Base-by-base conservation (phyloP, 2,329 filamentous ascomycete genomes). In the Macrophomina pseudophaseolina region DNA sequence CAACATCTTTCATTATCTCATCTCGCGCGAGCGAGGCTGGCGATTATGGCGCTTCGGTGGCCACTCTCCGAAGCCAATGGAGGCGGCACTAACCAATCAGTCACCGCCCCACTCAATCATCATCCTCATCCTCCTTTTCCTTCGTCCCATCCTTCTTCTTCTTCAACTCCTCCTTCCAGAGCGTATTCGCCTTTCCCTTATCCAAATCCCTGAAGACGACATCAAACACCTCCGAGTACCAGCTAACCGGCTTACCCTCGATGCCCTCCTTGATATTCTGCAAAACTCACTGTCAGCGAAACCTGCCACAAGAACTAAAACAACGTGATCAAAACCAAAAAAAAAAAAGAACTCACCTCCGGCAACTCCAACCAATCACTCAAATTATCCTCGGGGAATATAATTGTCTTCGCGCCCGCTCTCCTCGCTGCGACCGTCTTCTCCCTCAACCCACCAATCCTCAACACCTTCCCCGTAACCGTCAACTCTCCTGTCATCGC, bases 401-500 rank as follows among this genome's bases (percentile, higher is more conserved):
- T 90, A 72, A 99, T 90, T 79, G 89, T 97, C 79, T 91, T 95
- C 74, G 93, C 96, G 65, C 96, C 95, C 28, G 95, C 95, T 70
- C 95, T 86, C 74, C 94, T 87, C 67, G 95, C 96, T 35, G 95
- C 95, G 46, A 99, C 94, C 6, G 95, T 97, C 89, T 99, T 99
- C 83, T 99, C 95, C 54, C 95, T 85, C 72, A 99, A 81, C 0
- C 95, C 95, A 59, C 95, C 95, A 76, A 99, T 99, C 69, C 95
- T 87, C 63, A 99, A 82, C 2, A 99, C 94, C 82, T 99, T 99
- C 65, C 95, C 95, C 1, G 95, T 99, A 63, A 99, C 89, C 1
- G 96, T 99, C 70, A 99, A 84, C 80, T 99, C 95, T 70, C 95
- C 95, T 0, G 95, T 99, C 95, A 99, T 99, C 67, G 96, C 94